phyloP scores from a whole-genome alignment of 1,284 basidiomycete genomes.

The Ustilago shanxiensis region DNA sequence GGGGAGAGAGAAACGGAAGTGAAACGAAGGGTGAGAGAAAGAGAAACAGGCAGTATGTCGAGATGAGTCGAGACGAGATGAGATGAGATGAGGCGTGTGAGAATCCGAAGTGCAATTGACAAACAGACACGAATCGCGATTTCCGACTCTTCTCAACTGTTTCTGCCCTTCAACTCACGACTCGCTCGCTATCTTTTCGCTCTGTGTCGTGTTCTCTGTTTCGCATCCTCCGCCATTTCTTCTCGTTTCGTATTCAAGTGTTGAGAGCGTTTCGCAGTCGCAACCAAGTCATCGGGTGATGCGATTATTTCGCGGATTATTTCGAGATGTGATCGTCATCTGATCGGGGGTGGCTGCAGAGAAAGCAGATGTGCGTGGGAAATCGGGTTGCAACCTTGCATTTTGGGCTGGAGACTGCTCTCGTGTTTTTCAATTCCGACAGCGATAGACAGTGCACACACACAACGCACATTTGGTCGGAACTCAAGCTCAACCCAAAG shows the following conservation, averaged over 20 bases:
- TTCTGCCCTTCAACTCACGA: no score
- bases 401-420: no score
- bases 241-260: no score
- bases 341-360: background rate
- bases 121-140: background rate
- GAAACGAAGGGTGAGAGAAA: background rate
- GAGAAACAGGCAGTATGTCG: background rate
- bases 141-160: background rate
- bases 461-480: no score
- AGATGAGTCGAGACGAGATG: slow-evolving; percentile 4
- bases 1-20: background rate
- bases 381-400: no score
- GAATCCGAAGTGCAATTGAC: background rate
- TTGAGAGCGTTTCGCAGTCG: background rate
- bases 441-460: background rate
- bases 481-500: no score
- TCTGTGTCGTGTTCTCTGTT: background rate
- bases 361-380: background rate
- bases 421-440: no score
- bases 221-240: no score
- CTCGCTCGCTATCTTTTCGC: background rate
- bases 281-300: background rate
- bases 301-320: background rate
- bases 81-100: slow-evolving; percentile 6
- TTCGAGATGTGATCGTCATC: background rate